A percentile compares a stretch with the other conserved stretches of the same genome.
Conservation (phyloP, 768 basidiomycete genomes). For the Rhizopogon vesiculosus region DNA sequence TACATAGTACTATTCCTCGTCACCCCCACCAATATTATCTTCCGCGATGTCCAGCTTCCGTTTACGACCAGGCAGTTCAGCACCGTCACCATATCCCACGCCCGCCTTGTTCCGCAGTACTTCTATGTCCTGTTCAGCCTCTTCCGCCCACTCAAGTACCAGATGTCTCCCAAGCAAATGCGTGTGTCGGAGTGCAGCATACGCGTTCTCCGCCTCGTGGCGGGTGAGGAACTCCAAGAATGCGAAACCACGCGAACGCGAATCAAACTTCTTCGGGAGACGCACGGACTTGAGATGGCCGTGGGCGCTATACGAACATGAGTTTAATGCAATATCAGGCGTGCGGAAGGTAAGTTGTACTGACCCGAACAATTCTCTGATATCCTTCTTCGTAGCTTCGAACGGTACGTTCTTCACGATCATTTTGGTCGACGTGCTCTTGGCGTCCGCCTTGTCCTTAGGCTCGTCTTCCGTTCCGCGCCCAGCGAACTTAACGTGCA, state of each 20-base stretch:
- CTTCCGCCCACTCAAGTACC: slow-evolving; percentile 91
- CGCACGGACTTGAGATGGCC: slow-evolving; percentile 94
- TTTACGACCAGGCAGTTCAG: slow-evolving; percentile 69
- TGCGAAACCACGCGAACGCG: slow-evolving; percentile 88
- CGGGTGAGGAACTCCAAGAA: slow-evolving; percentile 92
- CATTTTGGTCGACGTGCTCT: too few species aligned
- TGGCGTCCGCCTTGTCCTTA: too few species aligned
- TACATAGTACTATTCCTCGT: slow-evolving; percentile 12
- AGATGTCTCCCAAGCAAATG: slow-evolving; percentile 95
- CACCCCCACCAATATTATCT: slow-evolving; percentile 28
- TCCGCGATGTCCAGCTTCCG: slow-evolving; percentile 59
- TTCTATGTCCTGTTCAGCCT: slow-evolving; percentile 75
- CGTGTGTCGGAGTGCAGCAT: slow-evolving; percentile 82
- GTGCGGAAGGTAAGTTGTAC: slow-evolving; percentile 23
- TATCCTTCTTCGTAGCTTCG: too few species aligned
- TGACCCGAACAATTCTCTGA: slow-evolving; percentile 84
- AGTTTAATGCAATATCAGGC: slow-evolving; percentile 2
- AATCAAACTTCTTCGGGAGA: slow-evolving; percentile 87
- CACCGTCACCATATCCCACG: slow-evolving; percentile 68
- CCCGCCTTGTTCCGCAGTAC: slow-evolving; percentile 74
- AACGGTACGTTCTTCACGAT: too few species aligned
- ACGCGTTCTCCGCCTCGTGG: slow-evolving; percentile 87
- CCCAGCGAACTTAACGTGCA: too few species aligned
- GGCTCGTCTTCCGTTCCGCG: too few species aligned
- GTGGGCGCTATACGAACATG: slow-evolving; percentile 53